Conservation (phyloP, 2,329 filamentous ascomycete species). For the Microdochium paspali region DNA sequence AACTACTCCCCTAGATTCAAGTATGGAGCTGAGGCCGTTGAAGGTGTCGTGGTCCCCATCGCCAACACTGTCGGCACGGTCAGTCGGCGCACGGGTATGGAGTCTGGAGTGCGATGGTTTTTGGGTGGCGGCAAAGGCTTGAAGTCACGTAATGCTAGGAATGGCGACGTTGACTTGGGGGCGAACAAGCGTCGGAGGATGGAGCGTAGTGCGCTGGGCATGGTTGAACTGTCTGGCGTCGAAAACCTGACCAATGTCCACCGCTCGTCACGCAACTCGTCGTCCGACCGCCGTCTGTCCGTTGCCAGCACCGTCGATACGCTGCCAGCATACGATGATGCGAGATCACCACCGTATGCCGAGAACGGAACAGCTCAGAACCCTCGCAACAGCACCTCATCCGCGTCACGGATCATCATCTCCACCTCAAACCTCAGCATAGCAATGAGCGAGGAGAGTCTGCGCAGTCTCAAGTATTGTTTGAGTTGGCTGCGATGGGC, state of each 20-base stretch:
- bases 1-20: conserved; percentile 84
- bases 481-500: conserved; percentile 72
- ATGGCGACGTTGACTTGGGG: conserved; percentile 32
- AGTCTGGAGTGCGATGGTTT: conserved; percentile 79
- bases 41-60: conserved; percentile 78
- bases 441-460: conserved; percentile 81
- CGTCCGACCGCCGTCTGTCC: conserved; percentile 45
- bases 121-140: conserved; percentile 51
- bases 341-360: conserved; percentile 65
- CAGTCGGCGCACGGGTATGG: conserved; percentile 76
- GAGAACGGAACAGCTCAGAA: conserved; percentile 36
- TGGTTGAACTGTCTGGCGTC: conserved; percentile 1
- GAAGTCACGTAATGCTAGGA: conserved; percentile 29
- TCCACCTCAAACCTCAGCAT: conserved; percentile 86
- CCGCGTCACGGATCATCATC: conserved; percentile 75
- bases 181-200: conserved; percentile 52
- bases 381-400: conserved; percentile 13
- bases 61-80: conserved; percentile 81
- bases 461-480: conserved; percentile 78
- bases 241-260: not conserved
- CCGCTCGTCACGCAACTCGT: conserved; percentile 4
- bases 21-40: conserved; percentile 83
- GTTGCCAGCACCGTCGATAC: conserved; percentile 62
- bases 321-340: conserved; percentile 76
- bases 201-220: conserved; percentile 17